phyloP scores from a whole-genome alignment of 2,329 filamentous ascomycete genomes.

The Fusarium verticillioides region DNA sequence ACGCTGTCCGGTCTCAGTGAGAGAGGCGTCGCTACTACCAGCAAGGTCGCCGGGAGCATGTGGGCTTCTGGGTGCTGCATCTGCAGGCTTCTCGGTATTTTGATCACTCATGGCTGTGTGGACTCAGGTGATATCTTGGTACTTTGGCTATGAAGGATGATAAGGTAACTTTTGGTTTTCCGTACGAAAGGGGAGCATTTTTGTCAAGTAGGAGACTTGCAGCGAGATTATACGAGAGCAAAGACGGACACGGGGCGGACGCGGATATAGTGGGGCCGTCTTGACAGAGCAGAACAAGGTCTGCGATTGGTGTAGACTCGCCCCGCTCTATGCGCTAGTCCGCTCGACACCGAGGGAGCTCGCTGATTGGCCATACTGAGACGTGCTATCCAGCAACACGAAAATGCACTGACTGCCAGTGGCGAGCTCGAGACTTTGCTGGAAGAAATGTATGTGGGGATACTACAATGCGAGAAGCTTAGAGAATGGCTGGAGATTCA shows the following conservation, averaged over 20 bases:
- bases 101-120: background rate
- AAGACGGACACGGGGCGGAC: background rate
- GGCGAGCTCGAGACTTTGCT: background rate
- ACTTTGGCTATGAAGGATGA: fast-evolving
- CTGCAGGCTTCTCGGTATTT: background rate
- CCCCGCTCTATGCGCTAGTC: background rate
- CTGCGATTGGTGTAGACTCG: fast-evolving
- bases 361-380: background rate
- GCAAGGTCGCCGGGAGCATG: background rate
- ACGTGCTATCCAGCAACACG: too few species aligned
- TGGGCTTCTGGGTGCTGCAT: background rate
- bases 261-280: background rate
- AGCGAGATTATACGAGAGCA: background rate
- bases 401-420: background rate
- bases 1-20: background rate
- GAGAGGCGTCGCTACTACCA: background rate
- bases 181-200: background rate
- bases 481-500: too few species aligned
- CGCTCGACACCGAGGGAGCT: background rate
- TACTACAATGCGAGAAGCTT: background rate
- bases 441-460: too few species aligned
- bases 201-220: background rate
- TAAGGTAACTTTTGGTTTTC: background rate
- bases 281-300: fast-evolving
- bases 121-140: background rate